These are phyloP conservation scores for Phaeosphaeriaceae sp. DNA, from an alignment of 2,329 filamentous ascomycete species.

Conservation along the genomic window DNA sequence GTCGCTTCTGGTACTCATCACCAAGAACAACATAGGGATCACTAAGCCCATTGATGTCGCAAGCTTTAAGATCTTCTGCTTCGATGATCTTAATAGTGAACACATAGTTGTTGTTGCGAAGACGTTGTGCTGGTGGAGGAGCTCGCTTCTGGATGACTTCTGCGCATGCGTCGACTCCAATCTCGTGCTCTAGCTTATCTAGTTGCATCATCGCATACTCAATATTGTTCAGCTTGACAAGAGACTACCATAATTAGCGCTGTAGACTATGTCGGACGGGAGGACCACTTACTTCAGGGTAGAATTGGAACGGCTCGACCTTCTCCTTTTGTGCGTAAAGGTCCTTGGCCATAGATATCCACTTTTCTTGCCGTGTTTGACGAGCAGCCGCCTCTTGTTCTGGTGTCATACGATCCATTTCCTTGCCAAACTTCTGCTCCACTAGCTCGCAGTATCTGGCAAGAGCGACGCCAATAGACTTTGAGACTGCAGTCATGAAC, in stretches of 20 bases:
- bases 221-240: conserved; percentile 97
- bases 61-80: conserved; percentile 97
- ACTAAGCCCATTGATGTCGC: conserved; percentile 90
- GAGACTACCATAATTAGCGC: conserved; percentile 65
- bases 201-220: conserved; percentile 93
- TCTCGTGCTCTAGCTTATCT: conserved; percentile 84
- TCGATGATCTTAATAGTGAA: conserved; percentile 99
- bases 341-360: conserved; percentile 91
- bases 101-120: conserved; percentile 84
- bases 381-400: conserved; percentile 80
- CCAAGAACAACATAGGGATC: conserved; percentile 97
- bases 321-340: conserved; percentile 91
- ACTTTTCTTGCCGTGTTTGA: conserved; percentile 88
- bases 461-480: conserved; percentile 81
- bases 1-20: conserved; percentile 95
- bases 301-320: conserved; percentile 96
- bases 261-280: not conserved
- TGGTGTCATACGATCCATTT: conserved; percentile 91
- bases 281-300: conserved; percentile 72
- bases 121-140: conserved; percentile 71
- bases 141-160: conserved; percentile 77
- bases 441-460: conserved; percentile 90
- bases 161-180: conserved; percentile 91
- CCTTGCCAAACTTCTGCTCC: conserved; percentile 81
- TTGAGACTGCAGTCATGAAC: conserved; percentile 94